phyloP scores from a whole-genome alignment of 345 rosid species.

The Syzygium grande region DNA sequence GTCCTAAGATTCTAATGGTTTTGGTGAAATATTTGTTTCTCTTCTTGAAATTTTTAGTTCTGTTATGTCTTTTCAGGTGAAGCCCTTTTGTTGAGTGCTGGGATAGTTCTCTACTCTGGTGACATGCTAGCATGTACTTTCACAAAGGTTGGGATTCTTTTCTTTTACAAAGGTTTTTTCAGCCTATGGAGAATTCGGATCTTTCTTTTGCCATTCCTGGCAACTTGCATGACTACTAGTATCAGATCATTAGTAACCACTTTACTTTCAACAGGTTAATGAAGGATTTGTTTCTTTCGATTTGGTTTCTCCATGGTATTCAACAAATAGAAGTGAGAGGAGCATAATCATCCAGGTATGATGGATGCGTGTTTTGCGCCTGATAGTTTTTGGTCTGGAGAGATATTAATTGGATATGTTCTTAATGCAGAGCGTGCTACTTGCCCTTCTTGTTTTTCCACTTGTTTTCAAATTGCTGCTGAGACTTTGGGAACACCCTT shows the following conservation, averaged over 20 bases:
- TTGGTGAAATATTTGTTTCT: background rate
- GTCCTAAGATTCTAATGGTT: background rate
- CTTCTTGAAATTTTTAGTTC: background rate
- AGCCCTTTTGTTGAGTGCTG: conserved; percentile 67
- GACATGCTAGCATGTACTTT: conserved; percentile 76
- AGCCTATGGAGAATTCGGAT: background rate
- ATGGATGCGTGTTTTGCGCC: background rate
- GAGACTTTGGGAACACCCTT: conserved; percentile 16
- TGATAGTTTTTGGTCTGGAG: background rate
- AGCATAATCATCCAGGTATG: conserved; percentile 67
- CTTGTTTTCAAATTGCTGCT: conserved; percentile 42
- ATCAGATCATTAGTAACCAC: background rate
- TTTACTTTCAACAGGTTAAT: conserved; percentile 28
- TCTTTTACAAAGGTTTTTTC: background rate
- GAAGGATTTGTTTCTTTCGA: conserved; percentile 31
- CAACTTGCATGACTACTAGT: background rate
- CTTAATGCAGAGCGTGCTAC: conserved; percentile 56
- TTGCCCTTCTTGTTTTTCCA: conserved; percentile 78
- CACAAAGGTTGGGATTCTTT: conserved; percentile 46
- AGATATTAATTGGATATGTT: conserved; percentile 1
- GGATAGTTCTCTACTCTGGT: conserved; percentile 85
- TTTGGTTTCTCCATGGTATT: conserved; percentile 37
- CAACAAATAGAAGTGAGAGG: conserved; percentile 68
- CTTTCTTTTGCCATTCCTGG: background rate
- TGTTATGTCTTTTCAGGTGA: conserved; percentile 48